Conservation (phyloP, 202 grass and related monocot species). For the Panicum hallii region DNA sequence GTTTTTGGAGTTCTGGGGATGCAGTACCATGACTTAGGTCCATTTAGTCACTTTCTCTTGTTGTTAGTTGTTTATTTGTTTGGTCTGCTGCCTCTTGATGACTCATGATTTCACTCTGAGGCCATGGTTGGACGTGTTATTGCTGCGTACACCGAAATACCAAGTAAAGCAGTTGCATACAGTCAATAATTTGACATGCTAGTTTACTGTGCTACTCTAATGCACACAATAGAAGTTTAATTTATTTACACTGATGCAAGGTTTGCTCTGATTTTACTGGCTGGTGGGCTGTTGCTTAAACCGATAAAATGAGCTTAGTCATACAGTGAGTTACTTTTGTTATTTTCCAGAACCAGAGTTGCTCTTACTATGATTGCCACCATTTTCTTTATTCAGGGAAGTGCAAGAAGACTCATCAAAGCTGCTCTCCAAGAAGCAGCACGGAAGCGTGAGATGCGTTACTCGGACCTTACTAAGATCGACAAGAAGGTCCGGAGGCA, state of each 20-base stretch:
- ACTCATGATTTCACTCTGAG: constrained; percentile 27
- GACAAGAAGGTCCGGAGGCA: constrained; percentile 98
- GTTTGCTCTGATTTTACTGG: not conserved
- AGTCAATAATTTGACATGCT: constrained; percentile 19
- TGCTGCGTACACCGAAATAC: constrained; percentile 18
- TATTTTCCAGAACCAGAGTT: constrained; percentile 15
- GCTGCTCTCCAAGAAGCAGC: constrained; percentile 93
- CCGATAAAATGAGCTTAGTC: constrained; percentile 7
- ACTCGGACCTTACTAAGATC: constrained; percentile 89
- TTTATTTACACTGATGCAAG: constrained; percentile 19
- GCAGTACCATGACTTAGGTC: not conserved
- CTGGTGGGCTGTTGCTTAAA: constrained; percentile 3
- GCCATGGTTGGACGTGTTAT: not conserved
- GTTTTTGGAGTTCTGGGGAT: constrained; percentile 10
- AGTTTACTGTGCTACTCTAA: not conserved
- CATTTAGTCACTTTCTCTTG: constrained; percentile 3
- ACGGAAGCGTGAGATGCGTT: constrained; percentile 90
- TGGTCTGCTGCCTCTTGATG: constrained; percentile 19
- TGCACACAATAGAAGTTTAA: not conserved
- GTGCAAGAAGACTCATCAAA: constrained; percentile 89
- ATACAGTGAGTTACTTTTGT: not conserved
- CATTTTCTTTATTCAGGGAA: constrained; percentile 65
- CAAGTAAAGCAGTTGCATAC: not conserved
- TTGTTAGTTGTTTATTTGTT: constrained; percentile 28
- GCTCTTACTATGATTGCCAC: constrained; percentile 18